Percentiles rank a stretch among this genome's conserved stretches.
phyloP scores from a whole-genome alignment of 2,329 filamentous ascomycete species.

The Arthroderma uncinatum region DNA sequence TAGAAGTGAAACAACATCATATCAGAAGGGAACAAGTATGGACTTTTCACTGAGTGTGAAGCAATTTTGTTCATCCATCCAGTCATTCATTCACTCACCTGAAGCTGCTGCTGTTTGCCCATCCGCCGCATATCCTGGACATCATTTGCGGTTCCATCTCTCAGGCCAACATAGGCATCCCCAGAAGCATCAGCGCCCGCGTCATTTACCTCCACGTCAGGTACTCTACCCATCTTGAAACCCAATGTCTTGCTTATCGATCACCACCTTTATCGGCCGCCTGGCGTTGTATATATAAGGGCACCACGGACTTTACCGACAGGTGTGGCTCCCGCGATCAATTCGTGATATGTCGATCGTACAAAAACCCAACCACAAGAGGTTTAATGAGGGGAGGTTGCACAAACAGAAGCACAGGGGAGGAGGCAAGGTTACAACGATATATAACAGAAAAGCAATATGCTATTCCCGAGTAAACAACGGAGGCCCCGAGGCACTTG shows the following conservation, averaged over 20 bases:
- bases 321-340: background rate
- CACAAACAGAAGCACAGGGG: no score
- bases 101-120: slow-evolving; percentile 8
- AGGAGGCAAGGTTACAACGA: background rate
- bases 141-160: slow-evolving; percentile 7
- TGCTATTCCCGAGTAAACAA: background rate
- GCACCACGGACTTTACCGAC: background rate
- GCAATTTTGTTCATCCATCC: background rate
- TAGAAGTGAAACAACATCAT: background rate
- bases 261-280: background rate
- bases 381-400: background rate
- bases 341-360: background rate
- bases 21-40: background rate
- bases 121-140: slow-evolving; percentile 7
- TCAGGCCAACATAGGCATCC: slow-evolving; percentile 3
- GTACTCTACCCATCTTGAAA: background rate
- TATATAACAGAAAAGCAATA: background rate
- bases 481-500: background rate
- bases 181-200: background rate
- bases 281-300: background rate
- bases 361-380: background rate
- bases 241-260: background rate
- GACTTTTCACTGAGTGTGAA: background rate
- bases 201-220: slow-evolving; percentile 4
- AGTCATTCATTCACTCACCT: background rate